Percentiles rank a stretch among this genome's conserved stretches.
Evolutionary conservation across 2,329 filamentous ascomycete species (phyloP).

Genomic region (Phaeosphaeria sp.): DNA sequence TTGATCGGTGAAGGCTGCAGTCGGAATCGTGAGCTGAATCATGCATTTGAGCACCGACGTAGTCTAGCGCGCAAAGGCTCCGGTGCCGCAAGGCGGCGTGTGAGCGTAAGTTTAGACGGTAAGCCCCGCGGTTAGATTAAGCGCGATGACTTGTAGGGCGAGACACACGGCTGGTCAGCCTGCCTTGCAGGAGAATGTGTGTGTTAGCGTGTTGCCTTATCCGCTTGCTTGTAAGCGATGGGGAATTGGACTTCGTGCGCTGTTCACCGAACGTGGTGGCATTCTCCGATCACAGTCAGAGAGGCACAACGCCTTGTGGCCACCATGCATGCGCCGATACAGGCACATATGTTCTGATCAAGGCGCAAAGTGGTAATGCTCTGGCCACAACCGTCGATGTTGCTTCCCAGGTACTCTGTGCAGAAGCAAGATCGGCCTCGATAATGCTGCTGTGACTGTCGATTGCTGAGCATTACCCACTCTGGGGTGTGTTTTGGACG

Average conservation of each 20-base stretch:
- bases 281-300: conserved; percentile 15
- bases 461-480: neutral
- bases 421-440: neutral
- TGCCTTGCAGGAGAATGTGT: neutral
- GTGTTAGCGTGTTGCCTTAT: conserved; percentile 5
- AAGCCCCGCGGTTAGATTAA: conserved; percentile 16
- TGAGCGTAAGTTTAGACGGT: conserved; percentile 4
- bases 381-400: neutral
- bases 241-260: conserved; percentile 7
- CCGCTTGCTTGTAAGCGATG: conserved; percentile 10
- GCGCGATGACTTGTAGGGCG: conserved; percentile 12
- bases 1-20: conserved; percentile 23
- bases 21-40: conserved; percentile 13
- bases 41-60: neutral
- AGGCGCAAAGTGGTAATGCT: neutral
- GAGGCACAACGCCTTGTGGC: neutral
- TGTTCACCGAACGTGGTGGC: conserved; percentile 17
- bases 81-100: neutral
- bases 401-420: neutral
- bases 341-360: neutral
- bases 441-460: neutral
- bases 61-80: neutral
- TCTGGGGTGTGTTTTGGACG: neutral
- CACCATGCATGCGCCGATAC: conserved; percentile 3
- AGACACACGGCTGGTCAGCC: neutral